Base-by-base conservation (phyloP, 2,329 filamentous ascomycete genomes). In the Bipolaris victoriae region DNA sequence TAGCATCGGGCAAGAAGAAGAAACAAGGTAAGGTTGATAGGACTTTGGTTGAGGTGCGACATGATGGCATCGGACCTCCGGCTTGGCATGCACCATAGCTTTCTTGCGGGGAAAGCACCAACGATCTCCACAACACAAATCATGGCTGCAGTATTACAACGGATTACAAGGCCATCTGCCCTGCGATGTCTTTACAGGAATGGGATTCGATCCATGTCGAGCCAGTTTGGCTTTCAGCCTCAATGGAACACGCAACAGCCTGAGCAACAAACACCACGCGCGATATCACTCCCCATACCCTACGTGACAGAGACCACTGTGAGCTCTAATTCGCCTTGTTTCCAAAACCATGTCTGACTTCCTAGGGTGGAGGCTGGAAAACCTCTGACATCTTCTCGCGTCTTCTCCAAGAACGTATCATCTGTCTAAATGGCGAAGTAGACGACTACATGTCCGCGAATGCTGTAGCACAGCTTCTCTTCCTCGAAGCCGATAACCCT, bases 401-500 rank as follows among this genome's bases (percentile, higher is more conserved):
- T 48, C 76, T 81, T 10, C 75, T 82, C n/a, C 78, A 80, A 69
- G 94, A 98, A 82, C 91, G 94, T 62, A 98, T 98, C 71, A 85
- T 99, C 71, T 97, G 91, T 74, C 85, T 98, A 35, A 97, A 97
- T 71, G 94, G 94, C 71, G 84, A 90, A 72, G 92, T 98, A 56
- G 90, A 98, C 79, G 91, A 97, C 73, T 89, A 86, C 40, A 87
- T 95, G 65, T 96, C 92, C 36, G 94, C 95, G n/a, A 91, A 90
- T 40, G 92, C 98, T 62, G 94, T 98, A 26, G 92, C 95, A 1
- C 96, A 99, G 76, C 87, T 99, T 20, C 89, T 99, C 62, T 99
- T 93, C 85, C 92, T 99, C 77, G 96, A 99, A 83, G 95, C 94
- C 70, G 95, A 99, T 73, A 92, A 91, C 71, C 93, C 94, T 3